Conservation (phyloP, 345 rosid genomes). For the Rhodamnia rubescens region DNA sequence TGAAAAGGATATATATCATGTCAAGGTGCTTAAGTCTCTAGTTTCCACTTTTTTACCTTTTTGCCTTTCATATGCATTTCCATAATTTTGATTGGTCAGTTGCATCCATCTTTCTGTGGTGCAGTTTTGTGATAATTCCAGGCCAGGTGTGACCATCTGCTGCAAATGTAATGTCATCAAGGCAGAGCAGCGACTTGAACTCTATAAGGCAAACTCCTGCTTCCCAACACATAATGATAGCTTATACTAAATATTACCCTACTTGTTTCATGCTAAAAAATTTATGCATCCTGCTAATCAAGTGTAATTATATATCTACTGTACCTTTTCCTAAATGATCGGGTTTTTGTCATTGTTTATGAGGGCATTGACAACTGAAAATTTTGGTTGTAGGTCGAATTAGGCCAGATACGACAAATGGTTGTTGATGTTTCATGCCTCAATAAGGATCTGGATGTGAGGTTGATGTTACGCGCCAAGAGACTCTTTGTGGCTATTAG, state of each 20-base stretch:
- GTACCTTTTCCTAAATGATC: background rate
- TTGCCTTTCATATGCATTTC: background rate
- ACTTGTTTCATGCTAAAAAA: background rate
- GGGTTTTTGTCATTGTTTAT: background rate
- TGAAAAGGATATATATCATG: conserved; percentile 41
- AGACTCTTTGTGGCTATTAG: conserved; percentile 21
- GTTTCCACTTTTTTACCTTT: background rate
- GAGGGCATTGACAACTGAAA: background rate
- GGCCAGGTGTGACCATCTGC: conserved; percentile 4
- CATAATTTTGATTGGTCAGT: background rate
- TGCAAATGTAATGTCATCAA: conserved; percentile 39
- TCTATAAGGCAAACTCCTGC: conserved; percentile 33
- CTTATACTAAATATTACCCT: background rate
- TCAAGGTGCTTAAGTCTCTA: conserved; percentile 29
- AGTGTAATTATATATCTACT: background rate
- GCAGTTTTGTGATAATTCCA: background rate
- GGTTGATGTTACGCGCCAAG: conserved; percentile 44
- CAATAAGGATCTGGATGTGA: conserved; percentile 51
- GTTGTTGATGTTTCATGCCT: conserved; percentile 48
- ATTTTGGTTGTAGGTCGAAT: conserved; percentile 23
- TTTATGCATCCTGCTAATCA: background rate
- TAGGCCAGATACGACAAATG: conserved; percentile 37
- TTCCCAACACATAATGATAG: background rate
- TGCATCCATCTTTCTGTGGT: background rate
- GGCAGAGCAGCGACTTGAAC: conserved; percentile 35